phyloP scores from a whole-genome alignment of 148 eudicot genomes.

The Camellia granthamiana region DNA sequence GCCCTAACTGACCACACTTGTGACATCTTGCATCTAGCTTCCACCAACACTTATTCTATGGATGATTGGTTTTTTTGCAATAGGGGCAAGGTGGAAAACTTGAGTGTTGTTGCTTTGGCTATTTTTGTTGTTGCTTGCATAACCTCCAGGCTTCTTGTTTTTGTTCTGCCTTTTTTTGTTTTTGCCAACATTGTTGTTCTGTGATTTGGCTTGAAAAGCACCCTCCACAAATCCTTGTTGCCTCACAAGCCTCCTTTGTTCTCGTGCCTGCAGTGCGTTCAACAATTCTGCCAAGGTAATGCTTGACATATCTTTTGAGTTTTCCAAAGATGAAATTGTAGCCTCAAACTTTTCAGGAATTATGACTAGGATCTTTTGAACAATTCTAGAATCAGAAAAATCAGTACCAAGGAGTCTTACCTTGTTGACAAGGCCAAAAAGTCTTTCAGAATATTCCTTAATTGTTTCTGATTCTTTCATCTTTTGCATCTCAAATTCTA shows the following conservation, averaged over 20 bases:
- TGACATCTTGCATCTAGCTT: background rate
- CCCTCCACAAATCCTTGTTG: background rate
- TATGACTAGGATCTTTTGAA: no score
- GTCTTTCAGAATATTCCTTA: no score
- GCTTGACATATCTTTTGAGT: no score
- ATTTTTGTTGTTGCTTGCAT: background rate
- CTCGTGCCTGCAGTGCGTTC: no score
- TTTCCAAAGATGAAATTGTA: no score
- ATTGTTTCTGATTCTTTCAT: no score
- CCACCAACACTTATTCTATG: background rate
- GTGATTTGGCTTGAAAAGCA: slow-evolving; percentile 9
- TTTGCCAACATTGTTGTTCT: background rate
- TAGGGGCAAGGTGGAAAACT: background rate
- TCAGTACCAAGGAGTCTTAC: no score
- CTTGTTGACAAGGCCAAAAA: no score
- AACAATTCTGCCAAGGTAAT: no score
- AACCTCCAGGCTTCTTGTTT: background rate
- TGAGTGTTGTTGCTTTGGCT: background rate
- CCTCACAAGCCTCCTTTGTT: slow-evolving; percentile 8
- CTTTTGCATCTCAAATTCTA: no score
- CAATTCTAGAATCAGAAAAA: no score
- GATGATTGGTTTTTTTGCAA: slow-evolving; percentile 4
- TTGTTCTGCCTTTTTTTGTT: background rate
- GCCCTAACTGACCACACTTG: background rate
- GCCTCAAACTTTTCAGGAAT: no score